phyloP scores from a whole-genome alignment of 1,284 basidiomycete species.

The Rhodotorula sp. region DNA sequence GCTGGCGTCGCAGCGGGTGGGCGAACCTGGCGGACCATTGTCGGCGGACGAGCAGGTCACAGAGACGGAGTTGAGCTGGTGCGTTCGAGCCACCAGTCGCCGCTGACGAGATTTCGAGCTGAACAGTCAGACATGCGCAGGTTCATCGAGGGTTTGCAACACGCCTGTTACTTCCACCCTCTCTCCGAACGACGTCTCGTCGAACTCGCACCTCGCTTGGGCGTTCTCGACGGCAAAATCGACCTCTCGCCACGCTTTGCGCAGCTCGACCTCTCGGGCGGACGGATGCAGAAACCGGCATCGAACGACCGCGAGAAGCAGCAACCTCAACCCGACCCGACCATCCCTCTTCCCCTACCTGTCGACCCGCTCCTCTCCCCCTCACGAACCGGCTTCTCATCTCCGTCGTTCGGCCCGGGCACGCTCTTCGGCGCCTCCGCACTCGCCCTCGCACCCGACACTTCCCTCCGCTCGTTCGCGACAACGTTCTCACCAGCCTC shows the following conservation, averaged over 20 bases:
- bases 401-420: too few relatives aligned
- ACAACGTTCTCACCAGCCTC: too few relatives aligned
- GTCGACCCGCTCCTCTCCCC: not conserved
- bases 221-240: too few relatives aligned
- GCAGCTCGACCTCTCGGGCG: not conserved
- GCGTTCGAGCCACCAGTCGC: not conserved
- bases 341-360: not conserved
- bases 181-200: conserved; percentile 15
- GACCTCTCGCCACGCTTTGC: too few relatives aligned
- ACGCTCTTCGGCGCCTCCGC: not conserved
- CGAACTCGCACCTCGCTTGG: conserved; percentile 20
- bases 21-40: conserved; percentile 2
- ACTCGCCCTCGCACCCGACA: not conserved
- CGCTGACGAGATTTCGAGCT: too few relatives aligned
- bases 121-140: not conserved
- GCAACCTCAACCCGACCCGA: not conserved
- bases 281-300: not conserved
- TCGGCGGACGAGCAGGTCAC: conserved; percentile 6
- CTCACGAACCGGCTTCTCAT: not conserved
- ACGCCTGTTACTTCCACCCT: conserved; percentile 27
- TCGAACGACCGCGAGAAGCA: not conserved
- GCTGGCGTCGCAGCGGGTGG: conserved; percentile 20
- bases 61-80: conserved; percentile 24
- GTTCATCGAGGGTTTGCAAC: conserved; percentile 28
- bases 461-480: too few relatives aligned